Percentiles rank a stretch among this genome's conserved stretches.
These are phyloP conservation scores for Parastagonospora nodorum DNA, from an alignment of 2,329 filamentous ascomycete species.

Conservation along the genomic window DNA sequence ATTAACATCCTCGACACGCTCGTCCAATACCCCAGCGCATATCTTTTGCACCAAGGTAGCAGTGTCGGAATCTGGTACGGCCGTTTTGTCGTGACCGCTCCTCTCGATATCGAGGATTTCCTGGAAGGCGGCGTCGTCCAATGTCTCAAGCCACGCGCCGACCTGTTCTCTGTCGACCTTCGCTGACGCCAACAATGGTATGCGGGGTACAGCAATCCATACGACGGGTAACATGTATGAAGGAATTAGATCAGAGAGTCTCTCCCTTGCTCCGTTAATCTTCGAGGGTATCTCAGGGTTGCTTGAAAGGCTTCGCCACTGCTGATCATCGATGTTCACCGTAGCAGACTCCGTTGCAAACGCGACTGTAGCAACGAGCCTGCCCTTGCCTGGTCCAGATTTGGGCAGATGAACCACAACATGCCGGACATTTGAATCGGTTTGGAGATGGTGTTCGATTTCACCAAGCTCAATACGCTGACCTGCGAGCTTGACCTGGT, in stretches of 20 bases:
- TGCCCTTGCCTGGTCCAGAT: conserved; percentile 47
- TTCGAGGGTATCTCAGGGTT: conserved; percentile 31
- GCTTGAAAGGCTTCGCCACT: conserved; percentile 39
- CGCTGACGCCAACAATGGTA: conserved; percentile 34
- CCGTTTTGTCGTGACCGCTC: conserved; percentile 10
- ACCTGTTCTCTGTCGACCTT: conserved; percentile 43
- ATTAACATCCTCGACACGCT: conserved; percentile 34
- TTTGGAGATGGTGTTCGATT: conserved; percentile 37
- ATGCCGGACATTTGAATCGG: conserved; percentile 40
- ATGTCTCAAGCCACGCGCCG: conserved; percentile 51
- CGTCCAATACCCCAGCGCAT: conserved; percentile 52
- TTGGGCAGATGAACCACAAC: conserved; percentile 52
- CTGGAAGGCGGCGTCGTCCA: conserved; percentile 48
- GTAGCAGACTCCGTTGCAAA: conserved; percentile 29
- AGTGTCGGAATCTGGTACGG: conserved; percentile 15
- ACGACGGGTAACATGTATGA: conserved; percentile 39
- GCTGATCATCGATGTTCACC: conserved; percentile 19
- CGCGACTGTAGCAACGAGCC: conserved; percentile 53
- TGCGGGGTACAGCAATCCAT: conserved; percentile 45
- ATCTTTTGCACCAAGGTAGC: conserved; percentile 35
- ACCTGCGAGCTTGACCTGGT: conserved; percentile 43
- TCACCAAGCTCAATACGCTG: conserved; percentile 44
- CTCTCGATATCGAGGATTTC: conserved; percentile 47
- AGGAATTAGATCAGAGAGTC: conserved; percentile 31
- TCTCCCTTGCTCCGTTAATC: conserved; percentile 38